Base-by-base conservation (phyloP, 352 stramenopile species). In the Phytophthora boehmeriae region DNA sequence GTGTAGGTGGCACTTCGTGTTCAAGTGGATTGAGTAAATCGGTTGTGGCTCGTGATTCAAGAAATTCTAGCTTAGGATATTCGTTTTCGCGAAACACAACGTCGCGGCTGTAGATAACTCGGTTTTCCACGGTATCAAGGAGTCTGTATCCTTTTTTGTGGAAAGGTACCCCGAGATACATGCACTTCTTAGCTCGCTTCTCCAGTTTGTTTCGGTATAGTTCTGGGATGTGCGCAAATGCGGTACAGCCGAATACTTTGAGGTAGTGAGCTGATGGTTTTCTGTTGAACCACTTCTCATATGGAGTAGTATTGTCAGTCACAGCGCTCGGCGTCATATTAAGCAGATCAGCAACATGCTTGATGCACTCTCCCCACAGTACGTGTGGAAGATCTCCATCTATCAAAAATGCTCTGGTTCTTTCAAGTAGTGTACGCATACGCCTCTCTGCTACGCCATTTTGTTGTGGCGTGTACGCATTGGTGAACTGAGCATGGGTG, bases 121-220 rank as follows among this genome's bases (percentile, higher is more conserved):
- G 10, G 16, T 63, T 68, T 16, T 59, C 47, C 2, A 23, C 43
- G 3, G 54, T 59, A 35, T 41, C 43, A 6, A 63, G 38, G 13
- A 51, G 47, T n/a, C 46, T 42, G 16, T 59, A 63, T 6, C 60
- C 41, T 22, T 52, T 59, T 68, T 64, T n/a, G 39, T 64, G 63
- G 35, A 30, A 23, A 2, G 47, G 60, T 22, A 64, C 23, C 0
- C 60, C 47, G 1, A 68, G 16, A 32, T 49, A 55, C 44, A 50
- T 50, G 44, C 44, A 50, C 11, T 49, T 50, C 28, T 28, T 28
- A 2, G 44, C 44, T 23, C 44, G 22, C 13, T 23, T 38, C 16
- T 50, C 44, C 14, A 50, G 44, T 38, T 50, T 50, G 13, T 38
- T 38, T 4, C 44, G 44, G 44, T 50, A 50, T 20, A 50, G 16